Percentiles rank a stretch among this genome's conserved stretches.
Conservation (phyloP, 108 stramenopile species). For the Epipyxis sp. region DNA sequence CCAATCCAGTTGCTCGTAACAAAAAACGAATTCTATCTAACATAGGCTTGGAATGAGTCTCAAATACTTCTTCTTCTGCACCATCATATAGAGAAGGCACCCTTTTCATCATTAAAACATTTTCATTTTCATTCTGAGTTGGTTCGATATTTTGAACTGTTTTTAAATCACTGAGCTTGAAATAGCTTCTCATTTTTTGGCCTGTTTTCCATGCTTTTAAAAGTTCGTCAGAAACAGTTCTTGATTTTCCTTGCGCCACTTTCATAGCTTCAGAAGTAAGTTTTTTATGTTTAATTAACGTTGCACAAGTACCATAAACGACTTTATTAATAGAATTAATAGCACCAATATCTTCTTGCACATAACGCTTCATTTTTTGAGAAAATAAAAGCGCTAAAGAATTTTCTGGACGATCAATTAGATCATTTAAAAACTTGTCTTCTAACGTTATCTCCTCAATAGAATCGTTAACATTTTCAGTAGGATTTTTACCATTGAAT, state of each 20-base stretch:
- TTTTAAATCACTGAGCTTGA: conserved; percentile 46
- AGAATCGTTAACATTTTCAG: neutral
- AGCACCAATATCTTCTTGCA: conserved; percentile 44
- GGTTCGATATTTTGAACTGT: conserved; percentile 39
- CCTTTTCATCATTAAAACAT: neutral
- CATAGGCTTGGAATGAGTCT: neutral
- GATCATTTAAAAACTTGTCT: neutral
- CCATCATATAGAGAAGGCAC: neutral
- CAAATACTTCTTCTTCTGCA: conserved; percentile 1
- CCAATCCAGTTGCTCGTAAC: neutral
- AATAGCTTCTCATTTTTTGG: conserved; percentile 52
- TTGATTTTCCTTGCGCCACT: conserved; percentile 35
- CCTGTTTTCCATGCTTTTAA: conserved; percentile 50
- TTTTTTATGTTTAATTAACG: conserved; percentile 44
- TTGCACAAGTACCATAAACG: conserved; percentile 51
- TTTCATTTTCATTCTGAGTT: neutral
- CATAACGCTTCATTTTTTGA: conserved; percentile 36
- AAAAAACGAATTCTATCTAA: neutral
- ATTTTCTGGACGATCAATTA: neutral
- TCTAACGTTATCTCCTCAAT: neutral
- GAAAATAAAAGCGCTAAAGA: conserved; percentile 23
- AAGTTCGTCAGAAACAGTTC: conserved; percentile 33
- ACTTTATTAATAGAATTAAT: conserved; percentile 51
- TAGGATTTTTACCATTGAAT: conserved; percentile 21
- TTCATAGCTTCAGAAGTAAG: conserved; percentile 44